Evolutionary conservation across 108 stramenopile genomes (phyloP).

Genomic region (Poteriospumella lacustris): DNA sequence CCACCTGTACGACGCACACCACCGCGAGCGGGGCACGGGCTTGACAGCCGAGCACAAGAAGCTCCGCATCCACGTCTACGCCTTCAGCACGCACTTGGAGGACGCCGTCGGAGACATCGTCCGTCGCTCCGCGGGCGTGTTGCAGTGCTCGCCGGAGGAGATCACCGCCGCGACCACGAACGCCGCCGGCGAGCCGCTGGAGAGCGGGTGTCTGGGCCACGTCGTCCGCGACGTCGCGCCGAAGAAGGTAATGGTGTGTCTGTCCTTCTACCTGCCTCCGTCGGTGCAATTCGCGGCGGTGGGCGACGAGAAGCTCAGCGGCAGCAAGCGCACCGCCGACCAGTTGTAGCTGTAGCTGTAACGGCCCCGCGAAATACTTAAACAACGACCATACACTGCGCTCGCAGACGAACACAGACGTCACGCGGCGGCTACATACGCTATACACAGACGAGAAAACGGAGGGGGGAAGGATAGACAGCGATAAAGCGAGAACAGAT

Average conservation of each 20-base stretch:
- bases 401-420: too few species aligned
- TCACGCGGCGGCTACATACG: too few species aligned
- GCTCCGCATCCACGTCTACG: conserved; percentile 51
- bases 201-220: conserved; percentile 34
- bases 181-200: not conserved
- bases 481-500: too few species aligned
- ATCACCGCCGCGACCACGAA: not conserved
- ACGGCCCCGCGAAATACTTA: too few species aligned
- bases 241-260: conserved; percentile 54
- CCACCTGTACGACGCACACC: not conserved
- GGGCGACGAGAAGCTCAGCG: too few species aligned
- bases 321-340: too few species aligned
- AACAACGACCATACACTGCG: too few species aligned
- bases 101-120: conserved; percentile 35
- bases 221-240: conserved; percentile 53
- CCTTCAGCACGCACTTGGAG: conserved; percentile 47
- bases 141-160: conserved; percentile 13
- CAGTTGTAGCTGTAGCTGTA: too few species aligned
- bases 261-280: conserved; percentile 43
- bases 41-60: not conserved
- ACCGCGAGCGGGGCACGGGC: not conserved
- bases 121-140: conserved; percentile 15
- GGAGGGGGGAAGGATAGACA: too few species aligned
- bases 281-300: too few species aligned
- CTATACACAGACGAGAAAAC: too few species aligned